Conservation (phyloP, 768 basidiomycete genomes). For the Lactarius evosmus region DNA sequence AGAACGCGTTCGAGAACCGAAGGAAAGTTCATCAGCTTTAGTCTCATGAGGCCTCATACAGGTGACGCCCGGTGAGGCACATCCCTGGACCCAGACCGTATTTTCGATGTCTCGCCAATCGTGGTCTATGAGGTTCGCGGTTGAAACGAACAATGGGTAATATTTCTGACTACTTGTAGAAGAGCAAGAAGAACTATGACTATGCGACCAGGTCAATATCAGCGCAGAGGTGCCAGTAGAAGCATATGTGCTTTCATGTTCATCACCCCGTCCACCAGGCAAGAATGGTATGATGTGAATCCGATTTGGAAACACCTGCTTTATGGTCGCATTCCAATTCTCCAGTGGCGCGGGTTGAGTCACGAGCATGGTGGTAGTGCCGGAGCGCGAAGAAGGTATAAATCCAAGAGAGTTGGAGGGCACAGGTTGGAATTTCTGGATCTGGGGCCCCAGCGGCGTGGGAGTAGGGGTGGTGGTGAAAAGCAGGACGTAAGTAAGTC, state of each 20-base stretch:
- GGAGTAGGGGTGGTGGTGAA: constrained; percentile 11
- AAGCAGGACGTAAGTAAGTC: constrained; percentile 50
- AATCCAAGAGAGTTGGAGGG: constrained; percentile 70
- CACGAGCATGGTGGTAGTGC: constrained; percentile 75
- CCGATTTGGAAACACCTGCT: constrained; percentile 39
- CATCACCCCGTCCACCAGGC: constrained; percentile 27
- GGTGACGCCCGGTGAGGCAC: constrained; percentile 49
- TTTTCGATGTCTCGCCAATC: constrained; percentile 93
- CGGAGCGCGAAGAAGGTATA: constrained; percentile 64
- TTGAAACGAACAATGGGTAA: constrained; percentile 77
- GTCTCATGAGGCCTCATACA: constrained; percentile 43
- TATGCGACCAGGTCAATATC: not conserved
- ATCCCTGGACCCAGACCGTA: constrained; percentile 84
- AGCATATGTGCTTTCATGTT: constrained; percentile 26
- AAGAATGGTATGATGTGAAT: constrained; percentile 28
- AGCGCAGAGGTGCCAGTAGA: not conserved
- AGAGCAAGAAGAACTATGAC: constrained; percentile 58
- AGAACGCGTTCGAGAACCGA: constrained; percentile 55
- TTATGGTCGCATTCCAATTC: constrained; percentile 52
- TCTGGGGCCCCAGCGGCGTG: constrained; percentile 17
- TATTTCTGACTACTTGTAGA: constrained; percentile 80
- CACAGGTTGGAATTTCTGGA: constrained; percentile 69
- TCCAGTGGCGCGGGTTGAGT: constrained; percentile 54
- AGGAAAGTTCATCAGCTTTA: constrained; percentile 55
- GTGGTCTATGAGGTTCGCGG: constrained; percentile 80